Evolutionary conservation across 2,329 filamentous ascomycete genomes (phyloP).

Genomic region (Aspergillus candidus): DNA sequence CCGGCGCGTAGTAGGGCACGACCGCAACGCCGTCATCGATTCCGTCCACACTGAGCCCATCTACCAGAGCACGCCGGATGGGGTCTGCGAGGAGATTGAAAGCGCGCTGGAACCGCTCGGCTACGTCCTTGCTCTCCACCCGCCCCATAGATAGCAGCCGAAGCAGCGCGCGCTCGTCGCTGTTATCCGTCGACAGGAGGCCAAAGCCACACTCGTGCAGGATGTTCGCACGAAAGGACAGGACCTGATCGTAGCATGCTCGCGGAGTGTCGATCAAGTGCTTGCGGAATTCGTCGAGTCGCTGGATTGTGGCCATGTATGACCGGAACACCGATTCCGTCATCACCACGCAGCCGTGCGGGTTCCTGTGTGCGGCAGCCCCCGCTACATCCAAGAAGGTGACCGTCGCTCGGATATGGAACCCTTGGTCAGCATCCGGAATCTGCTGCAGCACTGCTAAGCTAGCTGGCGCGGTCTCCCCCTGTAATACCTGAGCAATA

Average conservation of each 20-base stretch:
- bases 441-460: slow-evolving; percentile 23
- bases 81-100: slow-evolving; percentile 18
- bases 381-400: slow-evolving; percentile 36
- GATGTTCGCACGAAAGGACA: slow-evolving; percentile 25
- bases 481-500: slow-evolving; percentile 36
- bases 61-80: slow-evolving; percentile 18
- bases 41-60: slow-evolving; percentile 32
- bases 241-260: slow-evolving; percentile 29
- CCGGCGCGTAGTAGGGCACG: slow-evolving; percentile 36
- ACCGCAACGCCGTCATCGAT: slow-evolving; percentile 29
- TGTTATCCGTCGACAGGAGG: slow-evolving; percentile 17
- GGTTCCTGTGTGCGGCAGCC: slow-evolving; percentile 32
- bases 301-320: slow-evolving; percentile 27
- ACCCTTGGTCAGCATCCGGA: slow-evolving; percentile 21
- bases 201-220: slow-evolving; percentile 24
- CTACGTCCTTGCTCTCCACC: slow-evolving; percentile 23
- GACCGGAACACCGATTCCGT: slow-evolving; percentile 29
- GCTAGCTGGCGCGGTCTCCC: slow-evolving; percentile 30
- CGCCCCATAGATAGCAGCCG: slow-evolving; percentile 35
- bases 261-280: slow-evolving; percentile 14
- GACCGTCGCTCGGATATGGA: slow-evolving; percentile 33
- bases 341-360: slow-evolving; percentile 25
- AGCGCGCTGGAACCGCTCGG: slow-evolving; percentile 24
- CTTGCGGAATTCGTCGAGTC: slow-evolving; percentile 23
- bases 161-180: slow-evolving; percentile 29